Conservation (phyloP, 2,329 filamentous ascomycete species). For the Aaosphaeria arxii region DNA sequence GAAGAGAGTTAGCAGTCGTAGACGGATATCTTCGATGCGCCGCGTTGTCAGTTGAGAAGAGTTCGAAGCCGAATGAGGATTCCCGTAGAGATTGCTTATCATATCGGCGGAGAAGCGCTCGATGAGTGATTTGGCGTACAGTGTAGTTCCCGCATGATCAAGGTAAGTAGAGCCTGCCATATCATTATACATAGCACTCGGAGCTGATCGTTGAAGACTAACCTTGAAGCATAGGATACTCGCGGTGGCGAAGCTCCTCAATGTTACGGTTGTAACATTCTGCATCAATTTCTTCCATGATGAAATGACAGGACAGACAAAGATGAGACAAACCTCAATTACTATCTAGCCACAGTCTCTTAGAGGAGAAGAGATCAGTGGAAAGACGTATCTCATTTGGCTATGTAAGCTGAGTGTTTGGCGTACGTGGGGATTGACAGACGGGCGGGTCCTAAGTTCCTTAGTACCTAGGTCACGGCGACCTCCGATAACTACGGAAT, state of each 20-base stretch:
- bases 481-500: no score
- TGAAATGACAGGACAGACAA: background rate
- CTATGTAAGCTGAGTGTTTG: no score
- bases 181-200: background rate
- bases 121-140: slow-evolving; percentile 76
- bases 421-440: no score
- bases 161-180: slow-evolving; percentile 67
- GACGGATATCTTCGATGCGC: slow-evolving; percentile 71
- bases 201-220: slow-evolving; percentile 6
- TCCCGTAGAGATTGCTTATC: slow-evolving; percentile 76
- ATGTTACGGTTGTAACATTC: slow-evolving; percentile 56
- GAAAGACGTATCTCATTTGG: no score
- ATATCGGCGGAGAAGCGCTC: slow-evolving; percentile 77
- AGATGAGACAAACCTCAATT: no score
- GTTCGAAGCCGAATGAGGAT: slow-evolving; percentile 82
- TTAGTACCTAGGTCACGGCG: no score
- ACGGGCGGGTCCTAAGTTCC: no score
- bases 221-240: slow-evolving; percentile 72
- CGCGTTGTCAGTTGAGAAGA: slow-evolving; percentile 75
- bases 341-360: no score
- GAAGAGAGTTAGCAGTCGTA: slow-evolving; percentile 72
- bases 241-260: slow-evolving; percentile 55
- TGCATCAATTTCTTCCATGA: slow-evolving; percentile 25
- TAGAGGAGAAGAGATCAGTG: no score
- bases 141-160: slow-evolving; percentile 92